Base-by-base conservation (phyloP, 2,329 filamentous ascomycete species). In the Hymenotorrendiella dingleyae region DNA sequence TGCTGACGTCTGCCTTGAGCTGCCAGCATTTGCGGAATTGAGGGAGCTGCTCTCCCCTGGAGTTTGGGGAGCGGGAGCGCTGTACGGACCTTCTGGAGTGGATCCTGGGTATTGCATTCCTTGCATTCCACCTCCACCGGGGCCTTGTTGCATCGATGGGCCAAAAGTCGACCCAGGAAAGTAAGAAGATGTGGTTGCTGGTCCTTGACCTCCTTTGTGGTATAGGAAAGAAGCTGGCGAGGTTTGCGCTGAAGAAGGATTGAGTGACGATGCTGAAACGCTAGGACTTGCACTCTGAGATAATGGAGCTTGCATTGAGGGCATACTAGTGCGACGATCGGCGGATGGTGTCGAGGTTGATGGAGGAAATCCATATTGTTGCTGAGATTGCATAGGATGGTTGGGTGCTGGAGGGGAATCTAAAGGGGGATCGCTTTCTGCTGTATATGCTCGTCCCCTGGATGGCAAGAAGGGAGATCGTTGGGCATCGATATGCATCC, bases 231-330 rank as follows among this genome's bases (percentile, higher is more conserved):
- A 59, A 12, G 58, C 59, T 23, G 61, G 63, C 9, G 63, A 64
- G 10, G 62, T 64, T 40, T 66, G 66, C 16, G 59, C 66, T 43
- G 62, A 64, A 14, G 62, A 62, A 26, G 61, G 64, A 21, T 59
- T 67, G 46, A 71, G 71, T 8, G 69, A 69, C 6, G 71, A 66
- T 55, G 70, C 62, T 41, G 71, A 65, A 46, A 73, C 67, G 36
- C 62, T 67, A 3, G 70, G 70, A 55, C 70, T 73, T 30, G 64
- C 59, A 48, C 67, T 66, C 58, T 61, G 54, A 14, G 59, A 60
- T 11, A 53, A 53, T 17, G 58, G 53, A 54, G 63, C 40, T 56
- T 63, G 14, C 63, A 65, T 57, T 36, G 42, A 57, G 38, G 59
- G 58, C 33, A 46, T 49, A 37, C 56, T 65, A 23, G 50, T 54